phyloP scores from a whole-genome alignment of 257 asterid genomes.

The Craterostigma plantagineum region DNA sequence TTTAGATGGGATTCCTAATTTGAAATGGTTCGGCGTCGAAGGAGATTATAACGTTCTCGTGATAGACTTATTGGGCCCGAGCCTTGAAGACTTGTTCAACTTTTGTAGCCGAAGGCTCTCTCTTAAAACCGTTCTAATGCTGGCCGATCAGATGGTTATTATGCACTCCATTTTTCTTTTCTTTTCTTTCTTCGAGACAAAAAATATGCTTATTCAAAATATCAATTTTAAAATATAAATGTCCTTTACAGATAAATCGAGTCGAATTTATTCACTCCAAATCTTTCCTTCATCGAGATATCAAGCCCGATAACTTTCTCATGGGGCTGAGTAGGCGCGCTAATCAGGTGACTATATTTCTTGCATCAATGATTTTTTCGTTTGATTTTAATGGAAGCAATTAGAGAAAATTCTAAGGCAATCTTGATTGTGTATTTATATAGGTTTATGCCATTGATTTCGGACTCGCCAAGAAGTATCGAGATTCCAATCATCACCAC shows the following conservation, averaged over 20 bases:
- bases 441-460: constrained; percentile 76
- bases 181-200: constrained; percentile 4
- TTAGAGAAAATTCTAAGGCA: no score
- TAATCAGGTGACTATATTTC: constrained; percentile 37
- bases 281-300: constrained; percentile 6
- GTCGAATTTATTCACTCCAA: constrained; percentile 3
- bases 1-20: constrained; percentile 65
- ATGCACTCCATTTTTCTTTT: no score
- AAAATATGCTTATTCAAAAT: background rate
- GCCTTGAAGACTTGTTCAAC: constrained; percentile 85
- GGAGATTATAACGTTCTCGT: constrained; percentile 90
- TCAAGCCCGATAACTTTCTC: constrained; percentile 5
- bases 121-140: constrained; percentile 85
- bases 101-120: constrained; percentile 79
- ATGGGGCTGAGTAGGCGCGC: constrained; percentile 19
- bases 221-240: background rate
- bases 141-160: constrained; percentile 74
- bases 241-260: constrained; percentile 3
- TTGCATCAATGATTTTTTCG: background rate
- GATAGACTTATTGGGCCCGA: constrained; percentile 82
- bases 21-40: constrained; percentile 85
- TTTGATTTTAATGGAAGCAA: background rate
- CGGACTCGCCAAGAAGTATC: constrained; percentile 81
- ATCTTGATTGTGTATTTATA: constrained; percentile 6
- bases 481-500: constrained; percentile 76